Percentiles rank a stretch among this genome's conserved stretches.
These are phyloP conservation scores for Cetraspora pellucida DNA, from an alignment of 192 early-diverging fungal genomes.

Conservation along the genomic window DNA sequence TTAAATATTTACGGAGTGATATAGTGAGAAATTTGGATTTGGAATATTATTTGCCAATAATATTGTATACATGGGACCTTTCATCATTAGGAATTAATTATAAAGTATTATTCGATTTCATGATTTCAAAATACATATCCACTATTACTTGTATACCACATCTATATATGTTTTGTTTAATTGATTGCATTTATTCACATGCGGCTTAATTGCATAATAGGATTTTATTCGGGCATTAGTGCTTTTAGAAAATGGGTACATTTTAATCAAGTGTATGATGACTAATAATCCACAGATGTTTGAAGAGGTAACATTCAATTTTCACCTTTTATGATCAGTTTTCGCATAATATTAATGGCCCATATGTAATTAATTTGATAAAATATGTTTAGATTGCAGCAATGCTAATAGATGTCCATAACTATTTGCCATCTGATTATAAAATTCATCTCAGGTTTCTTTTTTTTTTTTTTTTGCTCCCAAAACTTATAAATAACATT, in stretches of 20 bases:
- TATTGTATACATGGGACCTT: constrained; percentile 11
- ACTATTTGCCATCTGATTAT: no score
- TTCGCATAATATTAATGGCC: no score
- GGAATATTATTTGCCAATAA: constrained; percentile 17
- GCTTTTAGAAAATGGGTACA: neutral
- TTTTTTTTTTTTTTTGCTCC: neutral
- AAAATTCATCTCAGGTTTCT: neutral
- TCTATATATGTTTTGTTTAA: neutral
- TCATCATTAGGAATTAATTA: neutral
- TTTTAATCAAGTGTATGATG: neutral
- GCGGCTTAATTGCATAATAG: neutral
- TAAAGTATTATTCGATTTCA: neutral
- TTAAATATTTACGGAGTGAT: neutral
- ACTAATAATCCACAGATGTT: no score
- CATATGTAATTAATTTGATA: no score
- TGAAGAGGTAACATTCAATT: no score
- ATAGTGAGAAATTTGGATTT: neutral
- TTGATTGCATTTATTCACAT: neutral
- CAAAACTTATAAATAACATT: neutral
- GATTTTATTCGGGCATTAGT: constrained; percentile 7
- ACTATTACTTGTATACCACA: neutral
- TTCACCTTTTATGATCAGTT: no score
- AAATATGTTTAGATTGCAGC: no score
- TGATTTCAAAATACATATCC: neutral
- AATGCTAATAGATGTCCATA: no score